Conservation (phyloP, 2,329 filamentous ascomycete species). For the Ceratocystis harringtonii region DNA sequence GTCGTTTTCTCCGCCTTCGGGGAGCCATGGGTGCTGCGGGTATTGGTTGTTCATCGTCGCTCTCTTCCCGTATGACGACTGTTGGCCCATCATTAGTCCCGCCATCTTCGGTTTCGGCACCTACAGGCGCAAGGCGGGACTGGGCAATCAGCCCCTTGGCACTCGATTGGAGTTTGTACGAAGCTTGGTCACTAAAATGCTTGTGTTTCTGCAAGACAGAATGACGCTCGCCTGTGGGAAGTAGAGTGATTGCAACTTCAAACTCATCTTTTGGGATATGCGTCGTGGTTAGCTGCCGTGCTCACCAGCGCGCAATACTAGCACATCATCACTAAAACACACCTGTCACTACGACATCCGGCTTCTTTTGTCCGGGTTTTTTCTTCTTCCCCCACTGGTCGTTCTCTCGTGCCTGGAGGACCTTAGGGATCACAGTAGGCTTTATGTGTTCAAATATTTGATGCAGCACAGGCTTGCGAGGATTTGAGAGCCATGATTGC, state of each 20-base stretch:
- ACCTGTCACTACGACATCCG: constrained; percentile 70
- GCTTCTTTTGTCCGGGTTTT: constrained; percentile 51
- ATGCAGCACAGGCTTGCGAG: constrained; percentile 59
- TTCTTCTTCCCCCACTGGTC: constrained; percentile 53
- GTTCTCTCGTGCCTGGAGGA: constrained; percentile 62
- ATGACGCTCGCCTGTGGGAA: constrained; percentile 71
- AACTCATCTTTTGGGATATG: constrained; percentile 61
- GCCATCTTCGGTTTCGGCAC: neutral
- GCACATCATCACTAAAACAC: constrained; percentile 20
- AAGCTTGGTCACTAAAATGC: constrained; percentile 35
- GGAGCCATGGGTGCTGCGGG: constrained; percentile 25
- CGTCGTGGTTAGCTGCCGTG: constrained; percentile 7
- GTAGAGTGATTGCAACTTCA: constrained; percentile 86
- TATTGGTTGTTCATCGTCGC: constrained; percentile 23
- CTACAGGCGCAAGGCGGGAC: constrained; percentile 12
- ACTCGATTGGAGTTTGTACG: constrained; percentile 21
- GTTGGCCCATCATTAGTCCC: neutral
- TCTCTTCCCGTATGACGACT: constrained; percentile 19
- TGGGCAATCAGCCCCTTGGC: constrained; percentile 12
- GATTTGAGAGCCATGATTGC: constrained; percentile 69
- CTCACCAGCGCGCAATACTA: neutral
- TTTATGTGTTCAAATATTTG: constrained; percentile 74
- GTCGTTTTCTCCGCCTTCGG: neutral
- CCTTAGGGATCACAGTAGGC: constrained; percentile 75
- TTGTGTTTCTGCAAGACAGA: constrained; percentile 78